phyloP scores from a whole-genome alignment of 768 basidiomycete genomes.

The Termitomyces sp. region DNA sequence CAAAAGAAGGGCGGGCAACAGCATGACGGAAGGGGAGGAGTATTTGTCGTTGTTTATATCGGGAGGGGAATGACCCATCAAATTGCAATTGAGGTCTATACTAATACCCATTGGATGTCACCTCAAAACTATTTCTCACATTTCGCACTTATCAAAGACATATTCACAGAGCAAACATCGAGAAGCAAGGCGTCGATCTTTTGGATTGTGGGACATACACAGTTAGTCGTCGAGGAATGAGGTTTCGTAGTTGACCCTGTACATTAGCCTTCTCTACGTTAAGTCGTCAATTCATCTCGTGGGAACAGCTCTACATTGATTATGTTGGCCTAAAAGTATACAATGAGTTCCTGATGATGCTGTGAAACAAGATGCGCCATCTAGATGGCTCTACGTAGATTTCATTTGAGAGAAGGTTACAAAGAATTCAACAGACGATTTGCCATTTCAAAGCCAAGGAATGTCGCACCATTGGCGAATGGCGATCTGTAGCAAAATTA shows the following conservation, averaged over 20 bases:
- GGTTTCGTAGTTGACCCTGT: neutral
- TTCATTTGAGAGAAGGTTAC: neutral
- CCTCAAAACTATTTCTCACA: constrained; percentile 28
- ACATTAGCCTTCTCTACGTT: neutral
- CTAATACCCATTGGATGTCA: constrained; percentile 31
- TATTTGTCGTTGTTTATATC: constrained; percentile 32
- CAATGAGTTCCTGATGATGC: neutral
- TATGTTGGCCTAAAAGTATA: neutral
- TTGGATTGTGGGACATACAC: constrained; percentile 49
- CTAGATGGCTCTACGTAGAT: neutral
- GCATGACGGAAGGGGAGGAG: constrained; percentile 19
- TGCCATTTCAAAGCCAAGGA: constrained; percentile 93
- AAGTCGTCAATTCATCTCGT: neutral
- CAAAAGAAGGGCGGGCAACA: constrained; percentile 23
- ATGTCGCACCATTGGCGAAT: constrained; percentile 95
- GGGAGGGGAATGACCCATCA: too few relatives aligned
- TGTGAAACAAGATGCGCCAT: neutral
- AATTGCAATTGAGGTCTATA: too few relatives aligned
- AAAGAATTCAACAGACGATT: constrained; percentile 57
- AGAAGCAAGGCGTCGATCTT: constrained; percentile 40
- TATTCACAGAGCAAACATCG: constrained; percentile 45
- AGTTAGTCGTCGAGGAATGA: neutral
- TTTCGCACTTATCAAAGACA: constrained; percentile 36
- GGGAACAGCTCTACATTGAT: neutral
- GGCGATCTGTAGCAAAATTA: constrained; percentile 56